Evolutionary conservation across 768 basidiomycete genomes (phyloP), one percentile per base, ranked within the genome.

Genomic region (Tulasnella sp.): DNA sequence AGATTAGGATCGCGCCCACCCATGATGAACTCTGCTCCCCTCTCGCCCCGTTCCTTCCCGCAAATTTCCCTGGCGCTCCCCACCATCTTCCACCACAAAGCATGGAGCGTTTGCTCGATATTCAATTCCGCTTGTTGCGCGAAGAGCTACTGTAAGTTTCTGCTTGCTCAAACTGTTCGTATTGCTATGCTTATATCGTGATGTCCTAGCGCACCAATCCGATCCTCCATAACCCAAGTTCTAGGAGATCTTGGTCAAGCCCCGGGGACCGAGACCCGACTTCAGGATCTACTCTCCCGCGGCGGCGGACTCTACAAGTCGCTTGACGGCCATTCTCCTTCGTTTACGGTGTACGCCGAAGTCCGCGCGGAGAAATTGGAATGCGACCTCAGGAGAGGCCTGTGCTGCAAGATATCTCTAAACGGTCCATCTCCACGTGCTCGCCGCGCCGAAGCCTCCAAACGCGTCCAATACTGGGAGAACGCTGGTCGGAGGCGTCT

Each of bases 81-180:
- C 92, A 93, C 82, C 92, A 88, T 78, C 87, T 88, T 21, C 89
- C 89, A 0, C 80, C 84, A 4, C 87, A 88, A 24, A 90, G 89
- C 31, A 93, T 94, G 89, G 88, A 92, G 78, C 86, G 90, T 7
- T 85, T 91, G 31, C 85, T 94, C 14, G 94, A 95, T 79, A 89
- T 92, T 4, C 92, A 94, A 81, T 94, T 92, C 83, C 89, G 93
- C 44, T 87, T 94, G 0, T 85, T 94, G 46, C 87, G 93, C 46
- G 93, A 94, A 81, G 93, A 94, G 79, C 85, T 92, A 21, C 92
- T 88, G 89, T 92, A 82, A 83, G 82, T 81, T 31, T 74, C n/a
- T 71, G 7, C 34, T 21, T 0, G 40, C 4, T 16, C 19, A 19
- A n/a, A 19, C 79, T 21, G 21, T 8, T 24, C 12, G 21, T 34